A percentile compares a stretch with the other conserved stretches of the same genome.
phyloP scores from a whole-genome alignment of 257 asterid species.

The Buddleja alternifolia region DNA sequence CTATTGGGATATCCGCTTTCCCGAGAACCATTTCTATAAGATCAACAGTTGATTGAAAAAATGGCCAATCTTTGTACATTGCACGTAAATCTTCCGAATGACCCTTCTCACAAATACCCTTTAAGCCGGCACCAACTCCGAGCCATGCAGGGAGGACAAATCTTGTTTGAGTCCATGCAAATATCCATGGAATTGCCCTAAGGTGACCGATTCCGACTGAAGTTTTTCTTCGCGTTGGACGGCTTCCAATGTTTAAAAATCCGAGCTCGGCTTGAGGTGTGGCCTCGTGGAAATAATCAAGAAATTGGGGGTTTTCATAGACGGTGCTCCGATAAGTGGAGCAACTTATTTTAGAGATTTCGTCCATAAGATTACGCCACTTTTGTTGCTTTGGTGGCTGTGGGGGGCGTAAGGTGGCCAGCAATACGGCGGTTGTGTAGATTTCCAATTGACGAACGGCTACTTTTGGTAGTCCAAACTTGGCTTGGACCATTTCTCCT shows the following conservation, averaged over 20 bases:
- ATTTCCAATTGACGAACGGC: conserved; percentile 93
- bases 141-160: conserved; percentile 98
- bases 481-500: conserved; percentile 99
- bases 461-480: conserved; percentile 88
- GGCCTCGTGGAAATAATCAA: conserved; percentile 89
- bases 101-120: conserved; percentile 81
- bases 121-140: conserved; percentile 91
- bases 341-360: conserved; percentile 81
- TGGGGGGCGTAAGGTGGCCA: conserved; percentile 88
- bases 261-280: conserved; percentile 98
- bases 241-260: conserved; percentile 89
- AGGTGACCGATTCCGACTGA: conserved; percentile 77
- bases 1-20: conserved; percentile 80
- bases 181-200: conserved; percentile 93
- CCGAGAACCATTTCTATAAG: conserved; percentile 95
- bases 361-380: conserved; percentile 93
- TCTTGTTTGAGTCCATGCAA: conserved; percentile 98
- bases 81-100: conserved; percentile 77
- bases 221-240: conserved; percentile 81
- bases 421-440: conserved; percentile 94
- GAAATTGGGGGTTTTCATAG: conserved; percentile 84
- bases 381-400: conserved; percentile 75
- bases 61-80: conserved; percentile 96
- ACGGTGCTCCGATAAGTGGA: conserved; percentile 70
- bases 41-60: conserved; percentile 87